Conservation (phyloP, 768 basidiomycete genomes). For the Amanita subjunquillea region DNA sequence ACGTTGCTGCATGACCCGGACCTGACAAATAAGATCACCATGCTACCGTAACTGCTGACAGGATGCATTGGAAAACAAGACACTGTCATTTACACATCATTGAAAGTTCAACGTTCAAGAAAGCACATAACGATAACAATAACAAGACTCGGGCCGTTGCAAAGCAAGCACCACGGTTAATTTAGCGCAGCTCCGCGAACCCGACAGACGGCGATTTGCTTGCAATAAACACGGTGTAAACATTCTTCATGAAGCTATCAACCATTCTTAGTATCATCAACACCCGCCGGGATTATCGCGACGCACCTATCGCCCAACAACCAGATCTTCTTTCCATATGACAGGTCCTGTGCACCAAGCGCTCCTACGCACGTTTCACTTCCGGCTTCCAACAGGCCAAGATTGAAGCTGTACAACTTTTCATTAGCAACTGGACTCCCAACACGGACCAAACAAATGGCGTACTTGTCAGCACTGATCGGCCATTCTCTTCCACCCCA, state of each 20-base stretch:
- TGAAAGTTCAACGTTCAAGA: neutral
- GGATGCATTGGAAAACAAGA: no score
- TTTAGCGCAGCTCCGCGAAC: neutral
- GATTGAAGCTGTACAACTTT: neutral
- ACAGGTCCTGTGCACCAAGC: neutral
- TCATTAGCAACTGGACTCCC: neutral
- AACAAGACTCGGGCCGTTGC: no score
- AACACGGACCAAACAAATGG: neutral
- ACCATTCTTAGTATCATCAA: neutral
- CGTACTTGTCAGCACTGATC: neutral
- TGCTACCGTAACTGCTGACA: no score
- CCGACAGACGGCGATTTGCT: neutral
- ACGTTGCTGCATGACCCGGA: no score
- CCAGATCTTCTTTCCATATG: neutral
- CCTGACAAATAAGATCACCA: no score
- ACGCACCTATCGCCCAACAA: neutral
- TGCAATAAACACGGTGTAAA: neutral
- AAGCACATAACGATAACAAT: neutral
- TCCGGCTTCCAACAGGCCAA: neutral
- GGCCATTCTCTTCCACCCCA: neutral
- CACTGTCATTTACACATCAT: no score
- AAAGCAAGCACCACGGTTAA: neutral
- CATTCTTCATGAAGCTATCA: neutral
- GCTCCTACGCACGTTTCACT: neutral
- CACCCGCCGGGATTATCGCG: no score